Percentiles rank a stretch among this genome's conserved stretches.
These are phyloP conservation scores for Colletotrichum nymphaeae DNA, from an alignment of 2,329 filamentous ascomycete species.

Conservation along the genomic window DNA sequence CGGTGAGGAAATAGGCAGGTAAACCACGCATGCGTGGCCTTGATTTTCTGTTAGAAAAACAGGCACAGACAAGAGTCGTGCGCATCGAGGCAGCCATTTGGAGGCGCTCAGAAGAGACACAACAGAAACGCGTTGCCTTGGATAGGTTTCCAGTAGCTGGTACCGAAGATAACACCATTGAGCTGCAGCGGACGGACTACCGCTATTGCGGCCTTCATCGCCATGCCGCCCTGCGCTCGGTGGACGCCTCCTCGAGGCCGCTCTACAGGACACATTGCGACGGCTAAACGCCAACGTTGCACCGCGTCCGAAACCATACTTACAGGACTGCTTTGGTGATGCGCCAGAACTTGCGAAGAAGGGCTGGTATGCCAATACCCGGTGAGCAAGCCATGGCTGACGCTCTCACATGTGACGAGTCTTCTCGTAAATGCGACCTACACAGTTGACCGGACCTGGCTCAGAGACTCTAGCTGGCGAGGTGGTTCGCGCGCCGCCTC, in stretches of 20 bases:
- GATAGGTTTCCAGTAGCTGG: background rate
- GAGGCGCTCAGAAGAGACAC: background rate
- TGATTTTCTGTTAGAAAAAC: conserved; percentile 4
- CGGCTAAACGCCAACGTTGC: conserved; percentile 19
- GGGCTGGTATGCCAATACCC: conserved; percentile 23
- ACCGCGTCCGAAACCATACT: conserved; percentile 30
- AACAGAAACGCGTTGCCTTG: background rate
- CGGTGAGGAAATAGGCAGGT: conserved; percentile 18
- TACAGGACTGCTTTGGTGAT: conserved; percentile 14
- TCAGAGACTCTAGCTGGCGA: conserved; percentile 13
- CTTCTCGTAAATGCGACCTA: conserved; percentile 20
- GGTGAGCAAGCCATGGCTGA: conserved; percentile 17
- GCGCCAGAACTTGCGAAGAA: background rate
- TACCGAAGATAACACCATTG: background rate
- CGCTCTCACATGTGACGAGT: conserved; percentile 30
- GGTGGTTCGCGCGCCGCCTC: conserved; percentile 3
- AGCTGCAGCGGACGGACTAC: background rate
- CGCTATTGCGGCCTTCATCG: conserved; percentile 2
- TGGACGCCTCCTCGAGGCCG: background rate
- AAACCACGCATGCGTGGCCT: background rate
- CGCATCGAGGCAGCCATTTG: background rate
- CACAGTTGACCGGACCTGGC: background rate
- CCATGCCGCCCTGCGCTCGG: conserved; percentile 1
- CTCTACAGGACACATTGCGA: conserved; percentile 2
- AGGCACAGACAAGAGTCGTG: background rate